Base-by-base conservation (phyloP, 108 stramenopile species). In the Cyclotella baltica region DNA sequence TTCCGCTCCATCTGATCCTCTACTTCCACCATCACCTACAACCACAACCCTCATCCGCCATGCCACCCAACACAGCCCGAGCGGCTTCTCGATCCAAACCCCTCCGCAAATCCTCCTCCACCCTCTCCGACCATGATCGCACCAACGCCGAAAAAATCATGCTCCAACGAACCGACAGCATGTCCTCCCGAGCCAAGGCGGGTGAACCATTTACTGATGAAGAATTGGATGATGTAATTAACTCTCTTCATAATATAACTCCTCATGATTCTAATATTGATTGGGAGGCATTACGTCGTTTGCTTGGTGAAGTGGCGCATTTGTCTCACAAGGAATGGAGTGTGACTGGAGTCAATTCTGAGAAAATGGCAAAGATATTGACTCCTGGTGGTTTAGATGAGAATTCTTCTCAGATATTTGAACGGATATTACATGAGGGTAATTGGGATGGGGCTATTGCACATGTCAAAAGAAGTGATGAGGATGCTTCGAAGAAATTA, bases 291-390 rank as follows among this genome's bases (percentile, higher is more conserved):
- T 43, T 92, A 29, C 29, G 50, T 34, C 4, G n/a, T 25, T 53
- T 88, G 18, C 67, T 94, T 18, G 52, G 76, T 30, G 78, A 85
- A 23, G 82, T 86, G 30, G 89, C 84, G 25, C 89, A 92, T 74
- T 36, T 88, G 10, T 87, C 90, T 1, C 91, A 92, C 78, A 89
- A 89, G 61, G 75, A 94, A 62, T 94, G 93, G 93, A 48, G 62
- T 8, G 77, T 80, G 11, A 92, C 91, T 5, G 86, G 47, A 3
- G 38, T 30, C 11, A 86, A 87, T 72, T 77, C 89, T 1, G 67
- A 84, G 2, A 81, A 68, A 53, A 69, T 94, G 46, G 69, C 77
- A 0, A 36, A 75, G 5, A 78, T 88, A 18, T 43, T 84, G n/a
- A 37, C 77, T n/a, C 63, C 74, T 15, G 34, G 51, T 38, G 51